These are phyloP conservation scores for Trypanosomatidae sp. DNA, from an alignment of 208 protist genomes.

Conservation along the genomic window DNA sequence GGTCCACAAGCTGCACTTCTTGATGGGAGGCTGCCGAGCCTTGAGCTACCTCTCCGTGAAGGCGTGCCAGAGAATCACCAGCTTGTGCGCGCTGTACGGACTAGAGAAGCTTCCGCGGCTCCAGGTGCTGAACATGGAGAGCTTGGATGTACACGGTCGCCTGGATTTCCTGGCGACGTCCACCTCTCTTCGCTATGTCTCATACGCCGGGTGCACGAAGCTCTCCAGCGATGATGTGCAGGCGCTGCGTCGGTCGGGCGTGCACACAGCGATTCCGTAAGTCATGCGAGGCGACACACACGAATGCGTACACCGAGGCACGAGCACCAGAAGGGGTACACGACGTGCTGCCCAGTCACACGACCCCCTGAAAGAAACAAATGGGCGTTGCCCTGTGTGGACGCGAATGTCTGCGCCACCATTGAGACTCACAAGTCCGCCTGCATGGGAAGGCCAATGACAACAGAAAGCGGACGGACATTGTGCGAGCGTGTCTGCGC, in stretches of 20 bases:
- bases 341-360: neutral
- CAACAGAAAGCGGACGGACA: neutral
- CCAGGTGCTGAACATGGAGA: slow-evolving; percentile 38
- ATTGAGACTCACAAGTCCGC: neutral
- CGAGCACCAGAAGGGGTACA: neutral
- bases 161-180: slow-evolving; percentile 23
- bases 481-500: too few relatives aligned
- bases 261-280: neutral
- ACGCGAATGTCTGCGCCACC: neutral
- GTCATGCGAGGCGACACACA: neutral
- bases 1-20: slow-evolving; percentile 31
- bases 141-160: slow-evolving; percentile 13
- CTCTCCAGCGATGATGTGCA: slow-evolving; percentile 16
- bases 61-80: slow-evolving; percentile 27
- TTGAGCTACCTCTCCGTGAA: slow-evolving; percentile 36
- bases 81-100: slow-evolving; percentile 28
- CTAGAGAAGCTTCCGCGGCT: slow-evolving; percentile 41
- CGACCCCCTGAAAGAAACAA: neutral
- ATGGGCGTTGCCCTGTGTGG: neutral
- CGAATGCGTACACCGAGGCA: neutral
- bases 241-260: slow-evolving; percentile 5
- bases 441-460: neutral
- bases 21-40: slow-evolving; percentile 28
- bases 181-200: slow-evolving; percentile 26
- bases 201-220: slow-evolving; percentile 17